Evolutionary conservation across 2,329 filamentous ascomycete genomes (phyloP), one percentile per base, ranked within the genome.

Genomic region (Curvularia sp.): DNA sequence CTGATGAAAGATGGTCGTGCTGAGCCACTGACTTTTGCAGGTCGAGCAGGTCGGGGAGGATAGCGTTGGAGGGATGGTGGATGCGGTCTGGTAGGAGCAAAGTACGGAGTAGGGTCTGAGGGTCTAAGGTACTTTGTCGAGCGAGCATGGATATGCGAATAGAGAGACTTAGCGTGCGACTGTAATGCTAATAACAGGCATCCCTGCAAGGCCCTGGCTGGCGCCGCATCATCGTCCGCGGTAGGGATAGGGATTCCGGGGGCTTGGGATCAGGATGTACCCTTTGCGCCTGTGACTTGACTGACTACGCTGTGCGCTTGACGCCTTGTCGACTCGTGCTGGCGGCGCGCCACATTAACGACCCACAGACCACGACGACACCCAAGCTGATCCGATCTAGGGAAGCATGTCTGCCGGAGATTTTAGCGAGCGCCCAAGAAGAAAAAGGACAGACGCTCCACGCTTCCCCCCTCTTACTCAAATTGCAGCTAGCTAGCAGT

Each of bases 331-430:
- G 63, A 68, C 64, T 72, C 69, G 71, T 69, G 70, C 65, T 73
- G 72, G 72, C 71, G 71, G 70, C 67, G 69, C 72, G 71, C 71
- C 71, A 74, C 73, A 69, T 67, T 67, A 64, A 69, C 66, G 60
- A 70, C 71, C 67, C 73, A 75, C 72, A 70, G 73, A 70, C 72
- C 72, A 68, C 56, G 35, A 35, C 61, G 61, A 49, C 56, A 63
- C 55, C 64, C 65, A 65, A 72, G 72, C 68, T 75, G 71, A 68
- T 70, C 63, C 43, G 63, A 72, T 70, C 62, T 60, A 65, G 69
- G 66, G 62, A 65, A 68, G 66, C 59, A 64, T 68, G 64, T 68
- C 60, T 68, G 63, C 65, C 63, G 68, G 62, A 60, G 63, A 60
- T 62, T 64, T 70, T 70, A 70, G 70, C 66, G 66, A 71, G 57